phyloP scores from a whole-genome alignment of 129 eudicot genomes.

The Centella asiatica region DNA sequence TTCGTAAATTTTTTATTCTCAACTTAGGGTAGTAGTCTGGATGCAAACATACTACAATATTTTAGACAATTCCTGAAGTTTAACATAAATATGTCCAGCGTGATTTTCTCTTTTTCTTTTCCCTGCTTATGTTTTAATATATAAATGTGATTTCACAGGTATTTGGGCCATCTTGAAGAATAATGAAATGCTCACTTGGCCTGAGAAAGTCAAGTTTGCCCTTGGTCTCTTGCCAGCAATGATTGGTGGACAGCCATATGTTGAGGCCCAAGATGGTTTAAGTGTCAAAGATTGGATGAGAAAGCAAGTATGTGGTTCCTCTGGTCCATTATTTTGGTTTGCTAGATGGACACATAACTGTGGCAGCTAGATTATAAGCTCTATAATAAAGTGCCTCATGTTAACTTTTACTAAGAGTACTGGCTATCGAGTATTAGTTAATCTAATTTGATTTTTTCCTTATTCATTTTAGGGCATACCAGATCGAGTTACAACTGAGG shows the following conservation, averaged over 20 bases:
- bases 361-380: constrained; percentile 1
- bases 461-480: constrained; percentile 66
- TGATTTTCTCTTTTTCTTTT: neutral
- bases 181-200: constrained; percentile 99
- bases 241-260: constrained; percentile 90
- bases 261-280: constrained; percentile 94
- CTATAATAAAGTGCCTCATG: neutral
- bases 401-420: neutral
- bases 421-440: too few relatives aligned
- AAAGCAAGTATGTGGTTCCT: constrained; percentile 56
- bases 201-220: constrained; percentile 96
- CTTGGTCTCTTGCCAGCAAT: constrained; percentile 97
- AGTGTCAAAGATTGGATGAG: constrained; percentile 98
- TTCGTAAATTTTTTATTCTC: too few relatives aligned
- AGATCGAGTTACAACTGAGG: constrained; percentile 90
- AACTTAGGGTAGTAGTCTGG: too few relatives aligned
- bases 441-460: constrained; percentile 1
- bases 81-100: neutral
- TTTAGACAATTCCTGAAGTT: neutral
- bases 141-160: constrained; percentile 39
- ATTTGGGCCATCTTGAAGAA: constrained; percentile 92
- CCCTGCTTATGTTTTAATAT: constrained; percentile 1
- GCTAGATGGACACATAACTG: neutral
- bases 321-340: constrained; percentile 1
- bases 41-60: too few relatives aligned